Conservation (phyloP, 257 asterid genomes). For the Paulownia fortunei region DNA sequence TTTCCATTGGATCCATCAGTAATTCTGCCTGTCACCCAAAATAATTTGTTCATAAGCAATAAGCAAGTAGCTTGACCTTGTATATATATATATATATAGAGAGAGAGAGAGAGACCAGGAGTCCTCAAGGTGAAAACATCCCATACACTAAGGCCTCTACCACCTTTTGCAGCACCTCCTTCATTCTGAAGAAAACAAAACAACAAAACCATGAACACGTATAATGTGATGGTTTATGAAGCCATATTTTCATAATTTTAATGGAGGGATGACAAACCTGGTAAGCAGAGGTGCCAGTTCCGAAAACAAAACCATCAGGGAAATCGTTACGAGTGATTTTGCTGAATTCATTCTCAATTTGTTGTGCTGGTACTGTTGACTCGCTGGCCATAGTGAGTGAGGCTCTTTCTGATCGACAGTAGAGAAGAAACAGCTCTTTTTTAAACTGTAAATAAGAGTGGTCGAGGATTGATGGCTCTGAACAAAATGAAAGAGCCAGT, state of each 20-base stretch:
- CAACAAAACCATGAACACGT: neutral
- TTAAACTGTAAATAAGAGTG: too few relatives aligned
- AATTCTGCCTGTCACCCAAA: slow-evolving; percentile 16
- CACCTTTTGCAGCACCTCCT: slow-evolving; percentile 10
- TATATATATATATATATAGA: neutral
- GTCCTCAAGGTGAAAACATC: slow-evolving; percentile 40
- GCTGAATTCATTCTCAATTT: too few relatives aligned
- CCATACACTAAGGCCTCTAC: slow-evolving; percentile 51
- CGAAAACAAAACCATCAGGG: too few relatives aligned
- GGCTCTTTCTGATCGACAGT: too few relatives aligned
- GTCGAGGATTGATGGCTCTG: neutral
- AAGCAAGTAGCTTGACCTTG: neutral
- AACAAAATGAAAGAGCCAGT: neutral
- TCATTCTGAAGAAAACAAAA: neutral
- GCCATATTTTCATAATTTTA: too few relatives aligned
- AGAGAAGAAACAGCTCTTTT: too few relatives aligned
- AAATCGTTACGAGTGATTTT: too few relatives aligned
- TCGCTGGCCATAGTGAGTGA: too few relatives aligned
- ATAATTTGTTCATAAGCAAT: neutral
- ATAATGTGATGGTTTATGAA: too few relatives aligned
- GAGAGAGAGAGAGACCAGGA: slow-evolving; percentile 18
- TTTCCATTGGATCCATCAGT: slow-evolving; percentile 44
- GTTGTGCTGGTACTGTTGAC: too few relatives aligned
- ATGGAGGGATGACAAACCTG: too few relatives aligned
- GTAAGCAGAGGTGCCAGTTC: too few relatives aligned